Conservation (phyloP, 2,329 filamentous ascomycete genomes). For the Helotiales sp. region DNA sequence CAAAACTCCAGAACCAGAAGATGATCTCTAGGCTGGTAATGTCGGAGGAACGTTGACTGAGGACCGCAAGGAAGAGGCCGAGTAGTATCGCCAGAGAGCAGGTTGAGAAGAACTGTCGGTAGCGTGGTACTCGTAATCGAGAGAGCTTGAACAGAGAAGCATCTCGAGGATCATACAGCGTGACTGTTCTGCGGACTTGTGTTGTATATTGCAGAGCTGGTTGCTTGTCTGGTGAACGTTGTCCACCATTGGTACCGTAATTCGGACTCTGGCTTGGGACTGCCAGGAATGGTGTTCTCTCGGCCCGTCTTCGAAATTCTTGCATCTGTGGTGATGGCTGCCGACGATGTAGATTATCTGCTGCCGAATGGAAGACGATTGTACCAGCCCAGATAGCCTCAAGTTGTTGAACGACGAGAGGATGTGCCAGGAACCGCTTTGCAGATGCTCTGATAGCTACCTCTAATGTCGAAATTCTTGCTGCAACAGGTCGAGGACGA, state of each 20-base stretch:
- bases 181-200: slow-evolving; percentile 60
- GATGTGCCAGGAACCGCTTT: slow-evolving; percentile 89
- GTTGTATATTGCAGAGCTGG: slow-evolving; percentile 14
- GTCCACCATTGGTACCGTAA: slow-evolving; percentile 39
- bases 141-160: slow-evolving; percentile 92
- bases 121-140: slow-evolving; percentile 84
- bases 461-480: slow-evolving; percentile 86
- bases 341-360: slow-evolving; percentile 78
- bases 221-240: slow-evolving; percentile 28
- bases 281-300: slow-evolving; percentile 26
- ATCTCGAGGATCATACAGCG: slow-evolving; percentile 85
- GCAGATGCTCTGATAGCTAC: slow-evolving; percentile 90
- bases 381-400: slow-evolving; percentile 96
- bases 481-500: slow-evolving; percentile 56
- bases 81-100: slow-evolving; percentile 84
- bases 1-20: slow-evolving; percentile 98
- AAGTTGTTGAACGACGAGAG: slow-evolving; percentile 89
- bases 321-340: slow-evolving; percentile 33
- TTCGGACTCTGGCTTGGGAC: slow-evolving; percentile 23
- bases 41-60: slow-evolving; percentile 70
- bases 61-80: slow-evolving; percentile 80
- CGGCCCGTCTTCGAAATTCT: slow-evolving; percentile 5
- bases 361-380: slow-evolving; percentile 89
- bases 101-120: slow-evolving; percentile 87
- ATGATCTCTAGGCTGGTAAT: slow-evolving; percentile 85